These are phyloP conservation scores for Fusarium devonianum DNA, from an alignment of 2,329 filamentous ascomycete species.

Conservation along the genomic window DNA sequence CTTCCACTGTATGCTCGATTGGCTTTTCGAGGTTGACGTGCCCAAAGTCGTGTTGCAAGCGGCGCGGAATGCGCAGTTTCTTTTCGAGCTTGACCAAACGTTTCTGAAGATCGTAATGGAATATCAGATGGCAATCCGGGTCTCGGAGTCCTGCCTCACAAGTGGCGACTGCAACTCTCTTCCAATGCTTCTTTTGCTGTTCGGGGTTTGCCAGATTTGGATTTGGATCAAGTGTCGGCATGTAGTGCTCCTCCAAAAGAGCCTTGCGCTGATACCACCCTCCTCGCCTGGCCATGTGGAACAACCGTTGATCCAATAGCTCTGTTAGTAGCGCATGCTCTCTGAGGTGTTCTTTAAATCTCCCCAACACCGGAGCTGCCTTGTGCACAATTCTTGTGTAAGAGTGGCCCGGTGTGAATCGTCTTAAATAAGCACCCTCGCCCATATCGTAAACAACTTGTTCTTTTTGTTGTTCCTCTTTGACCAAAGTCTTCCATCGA, in stretches of 20 bases:
- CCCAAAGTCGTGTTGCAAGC: conserved; percentile 90
- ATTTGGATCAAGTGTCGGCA: conserved; percentile 67
- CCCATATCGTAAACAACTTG: conserved; percentile 78
- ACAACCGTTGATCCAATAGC: conserved; percentile 80
- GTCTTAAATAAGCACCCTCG: conserved; percentile 86
- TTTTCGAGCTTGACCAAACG: conserved; percentile 91
- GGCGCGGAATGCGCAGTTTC: conserved; percentile 79
- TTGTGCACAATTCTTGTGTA: conserved; percentile 96
- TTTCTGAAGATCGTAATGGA: conserved; percentile 94
- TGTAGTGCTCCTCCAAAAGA: conserved; percentile 93
- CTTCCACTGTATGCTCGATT: conserved; percentile 75
- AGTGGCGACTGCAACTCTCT: conserved; percentile 74
- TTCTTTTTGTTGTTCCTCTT: conserved; percentile 81
- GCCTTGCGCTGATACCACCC: conserved; percentile 97
- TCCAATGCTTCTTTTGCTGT: conserved; percentile 82
- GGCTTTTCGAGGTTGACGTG: conserved; percentile 83
- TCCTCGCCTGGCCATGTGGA: conserved; percentile 84
- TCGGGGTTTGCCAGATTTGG: conserved; percentile 49
- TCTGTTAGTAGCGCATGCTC: conserved; percentile 80
- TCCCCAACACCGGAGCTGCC: conserved; percentile 77
- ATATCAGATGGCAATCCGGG: conserved; percentile 86
- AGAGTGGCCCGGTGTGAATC: conserved; percentile 90
- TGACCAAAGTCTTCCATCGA: conserved; percentile 78
- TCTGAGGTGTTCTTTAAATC: conserved; percentile 78
- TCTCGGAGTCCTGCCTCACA: conserved; percentile 90